Base-by-base conservation (phyloP, 345 rosid species). In the Arabidopsis arenosa region DNA sequence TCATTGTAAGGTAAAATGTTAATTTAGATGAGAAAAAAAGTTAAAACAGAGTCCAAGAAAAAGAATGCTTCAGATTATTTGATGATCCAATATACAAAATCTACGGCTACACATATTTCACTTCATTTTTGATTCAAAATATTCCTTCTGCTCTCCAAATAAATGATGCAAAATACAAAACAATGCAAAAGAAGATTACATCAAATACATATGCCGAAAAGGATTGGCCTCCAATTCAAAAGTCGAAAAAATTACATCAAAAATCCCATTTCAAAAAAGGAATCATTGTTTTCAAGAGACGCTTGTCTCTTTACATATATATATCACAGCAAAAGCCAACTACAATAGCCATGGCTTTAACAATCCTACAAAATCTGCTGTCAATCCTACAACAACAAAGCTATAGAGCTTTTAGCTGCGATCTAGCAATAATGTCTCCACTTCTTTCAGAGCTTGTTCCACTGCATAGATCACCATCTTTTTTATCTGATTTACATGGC, bases 401-500 rank as follows among this genome's bases (percentile, higher is more conserved):
- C 13, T 28, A 15, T 5, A 60, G 17, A 39, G 64, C 32, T 64
- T 66, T 47, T 18, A 66, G 48, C 37, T 75, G 48, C 6, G 12
- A 26, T 66, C 55, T 28, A 15, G 36, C 45, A 56, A 9, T 18
- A 77, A 57, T 13, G 76, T 49, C 62, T 71, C 62, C 72, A 77
- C 0, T 71, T 77, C 80, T 43, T 65, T 77, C 52, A 77, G 56
- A 6, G 73, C 70, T 71, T 77, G 72, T 48, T 77, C 76, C 4
- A 64, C 48, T 0, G 73, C 80, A 10, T 71, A 49, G 12, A 77
- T 65, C 68, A 71, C 68, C 80, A 77, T 77, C 73, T 77, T 77
- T 47, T 77, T 77, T 39, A 77, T 48, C 80, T 77, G 68, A 45
- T 70, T 44, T 17, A 15, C 30, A 68, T 68, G 47, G 6, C 33